Conservation (phyloP, 139 green algal genomes). For the Spirogloea muscicola region DNA sequence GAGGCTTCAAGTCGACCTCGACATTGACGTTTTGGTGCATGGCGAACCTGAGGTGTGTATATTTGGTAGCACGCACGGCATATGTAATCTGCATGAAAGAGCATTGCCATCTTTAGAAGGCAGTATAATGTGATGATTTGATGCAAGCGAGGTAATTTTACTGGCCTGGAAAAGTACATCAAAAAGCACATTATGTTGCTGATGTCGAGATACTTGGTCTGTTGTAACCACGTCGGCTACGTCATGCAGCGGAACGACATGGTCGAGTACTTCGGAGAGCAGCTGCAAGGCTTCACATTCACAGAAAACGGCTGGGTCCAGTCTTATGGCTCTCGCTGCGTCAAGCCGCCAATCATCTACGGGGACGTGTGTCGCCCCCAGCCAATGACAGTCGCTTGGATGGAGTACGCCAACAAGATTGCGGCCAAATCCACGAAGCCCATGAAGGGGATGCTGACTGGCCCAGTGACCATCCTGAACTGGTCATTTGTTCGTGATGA, state of each 20-base stretch:
- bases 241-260: constrained; percentile 36
- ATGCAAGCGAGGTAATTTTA: too few relatives aligned
- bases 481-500: constrained; percentile 87
- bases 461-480: constrained; percentile 87
- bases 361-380: constrained; percentile 31
- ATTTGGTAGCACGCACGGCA: too few relatives aligned
- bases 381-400: constrained; percentile 83
- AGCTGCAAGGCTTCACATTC: constrained; percentile 73
- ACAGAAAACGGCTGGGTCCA: constrained; percentile 51
- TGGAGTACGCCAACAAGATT: constrained; percentile 62
- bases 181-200: too few relatives aligned
- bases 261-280: constrained; percentile 83
- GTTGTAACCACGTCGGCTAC: too few relatives aligned
- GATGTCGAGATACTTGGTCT: too few relatives aligned
- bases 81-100: too few relatives aligned
- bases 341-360: constrained; percentile 76
- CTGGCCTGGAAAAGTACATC: too few relatives aligned
- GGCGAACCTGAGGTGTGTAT: constrained; percentile 81
- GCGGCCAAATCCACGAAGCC: constrained; percentile 56
- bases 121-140: too few relatives aligned
- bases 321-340: constrained; percentile 77
- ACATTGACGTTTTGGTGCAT: constrained; percentile 84
- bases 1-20: constrained; percentile 47
- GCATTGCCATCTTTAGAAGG: too few relatives aligned
- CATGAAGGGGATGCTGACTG: constrained; percentile 91